These are phyloP conservation scores for Termitomyces sp. DNA, from an alignment of 768 basidiomycete genomes.

Conservation along the genomic window DNA sequence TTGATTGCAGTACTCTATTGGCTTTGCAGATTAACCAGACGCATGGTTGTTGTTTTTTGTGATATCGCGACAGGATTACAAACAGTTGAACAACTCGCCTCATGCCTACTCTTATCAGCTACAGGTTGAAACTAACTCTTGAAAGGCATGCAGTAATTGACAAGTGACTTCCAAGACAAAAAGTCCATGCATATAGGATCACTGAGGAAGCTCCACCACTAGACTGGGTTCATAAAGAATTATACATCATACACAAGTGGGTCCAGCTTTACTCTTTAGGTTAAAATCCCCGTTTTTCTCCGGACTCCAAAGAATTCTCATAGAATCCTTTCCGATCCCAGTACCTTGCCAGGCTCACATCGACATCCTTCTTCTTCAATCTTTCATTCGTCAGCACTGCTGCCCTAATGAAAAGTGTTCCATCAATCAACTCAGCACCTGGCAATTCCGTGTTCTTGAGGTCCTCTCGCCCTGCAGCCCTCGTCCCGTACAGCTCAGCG, in stretches of 20 bases:
- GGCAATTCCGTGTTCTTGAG: constrained; percentile 27
- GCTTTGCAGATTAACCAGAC: background rate
- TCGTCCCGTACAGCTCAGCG: constrained; percentile 19
- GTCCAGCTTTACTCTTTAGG: background rate
- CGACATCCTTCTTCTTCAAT: constrained; percentile 21
- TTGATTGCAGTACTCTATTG: background rate
- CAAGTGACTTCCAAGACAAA: too few species aligned
- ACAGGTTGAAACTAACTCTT: too few species aligned
- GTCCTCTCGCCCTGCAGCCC: constrained; percentile 20
- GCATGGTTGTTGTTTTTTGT: background rate
- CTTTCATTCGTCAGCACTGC: constrained; percentile 42
- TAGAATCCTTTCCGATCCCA: constrained; percentile 22
- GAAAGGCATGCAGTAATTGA: too few species aligned
- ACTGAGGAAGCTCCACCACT: too few species aligned
- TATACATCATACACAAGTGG: too few species aligned
- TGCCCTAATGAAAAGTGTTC: constrained; percentile 51
- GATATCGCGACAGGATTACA: too few species aligned
- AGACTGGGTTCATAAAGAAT: too few species aligned
- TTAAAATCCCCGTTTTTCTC: background rate
- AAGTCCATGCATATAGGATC: too few species aligned
- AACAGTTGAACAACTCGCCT: too few species aligned
- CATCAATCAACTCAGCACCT: constrained; percentile 44
- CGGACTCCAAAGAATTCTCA: background rate
- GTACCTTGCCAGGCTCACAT: constrained; percentile 9
- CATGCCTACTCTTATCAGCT: too few species aligned